A percentile compares a stretch with the other conserved stretches of the same genome.
Conservation (phyloP, 129 eudicot genomes). For the Flaveria linearis region DNA sequence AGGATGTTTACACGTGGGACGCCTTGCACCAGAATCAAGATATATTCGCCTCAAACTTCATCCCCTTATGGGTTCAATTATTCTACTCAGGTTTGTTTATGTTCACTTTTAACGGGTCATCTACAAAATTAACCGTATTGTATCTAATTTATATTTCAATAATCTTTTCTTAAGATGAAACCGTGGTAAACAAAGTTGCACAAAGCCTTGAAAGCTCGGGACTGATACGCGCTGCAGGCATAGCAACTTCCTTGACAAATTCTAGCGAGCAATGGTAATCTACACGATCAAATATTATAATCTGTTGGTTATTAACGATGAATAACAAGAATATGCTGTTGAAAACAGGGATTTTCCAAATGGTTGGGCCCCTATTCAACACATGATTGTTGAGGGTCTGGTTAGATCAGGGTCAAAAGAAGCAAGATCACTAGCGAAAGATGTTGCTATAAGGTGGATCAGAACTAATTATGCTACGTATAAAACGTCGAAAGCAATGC, state of each 20-base stretch:
- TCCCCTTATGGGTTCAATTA: conserved; percentile 69
- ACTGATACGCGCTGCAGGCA: conserved; percentile 63
- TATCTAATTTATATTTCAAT: not conserved
- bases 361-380: conserved; percentile 97
- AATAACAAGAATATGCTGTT: not conserved
- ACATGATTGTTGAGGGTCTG: conserved; percentile 86
- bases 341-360: conserved; percentile 89
- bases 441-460: conserved; percentile 77
- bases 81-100: conserved; percentile 63
- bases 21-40: conserved; percentile 59
- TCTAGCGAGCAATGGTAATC: conserved; percentile 85
- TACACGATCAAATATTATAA: not conserved
- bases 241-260: conserved; percentile 78
- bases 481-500: conserved; percentile 63
- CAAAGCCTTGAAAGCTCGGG: conserved; percentile 71
- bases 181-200: conserved; percentile 56
- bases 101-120: not conserved
- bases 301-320: not conserved
- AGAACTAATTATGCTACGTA: conserved; percentile 70
- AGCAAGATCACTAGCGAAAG: conserved; percentile 62
- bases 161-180: conserved; percentile 39
- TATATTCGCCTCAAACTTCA: conserved; percentile 73
- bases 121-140: not conserved
- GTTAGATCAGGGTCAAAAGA: conserved; percentile 57
- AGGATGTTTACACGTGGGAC: conserved; percentile 58